Conservation (phyloP, 2,329 filamentous ascomycete species). For the Monosporascus sp. region DNA sequence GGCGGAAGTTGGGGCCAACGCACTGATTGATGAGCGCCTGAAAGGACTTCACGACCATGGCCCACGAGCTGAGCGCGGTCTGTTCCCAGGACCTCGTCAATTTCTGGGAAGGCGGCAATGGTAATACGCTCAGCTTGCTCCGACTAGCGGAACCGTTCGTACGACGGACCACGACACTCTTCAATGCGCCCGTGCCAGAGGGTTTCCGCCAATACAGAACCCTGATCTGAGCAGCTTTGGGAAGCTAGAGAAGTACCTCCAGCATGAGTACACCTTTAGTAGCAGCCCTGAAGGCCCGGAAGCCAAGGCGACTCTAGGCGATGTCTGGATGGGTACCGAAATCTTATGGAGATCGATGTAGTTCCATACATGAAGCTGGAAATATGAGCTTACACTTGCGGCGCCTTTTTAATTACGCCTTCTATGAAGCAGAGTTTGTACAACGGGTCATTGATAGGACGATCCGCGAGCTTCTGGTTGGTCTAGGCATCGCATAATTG, state of each 20-base stretch:
- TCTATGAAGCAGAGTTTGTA: conserved; percentile 5
- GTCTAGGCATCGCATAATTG: too few species aligned
- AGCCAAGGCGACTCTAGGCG: conserved; percentile 1
- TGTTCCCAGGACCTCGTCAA: conserved; percentile 17
- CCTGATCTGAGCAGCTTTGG: conserved; percentile 17
- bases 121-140: conserved; percentile 11
- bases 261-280: conserved; percentile 3
- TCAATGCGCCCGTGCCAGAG: conserved; percentile 2
- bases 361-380: conserved; percentile 17
- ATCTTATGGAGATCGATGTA: conserved; percentile 9
- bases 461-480: neutral
- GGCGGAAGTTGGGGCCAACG: conserved; percentile 11
- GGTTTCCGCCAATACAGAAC: conserved; percentile 9
- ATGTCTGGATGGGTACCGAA: conserved; percentile 15
- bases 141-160: conserved; percentile 8
- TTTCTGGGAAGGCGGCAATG: conserved; percentile 14
- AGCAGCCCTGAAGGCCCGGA: neutral
- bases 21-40: conserved; percentile 7
- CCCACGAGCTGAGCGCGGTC: conserved; percentile 8
- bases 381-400: conserved; percentile 5
- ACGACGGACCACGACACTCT: conserved; percentile 5
- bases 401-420: conserved; percentile 6
- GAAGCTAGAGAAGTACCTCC: conserved; percentile 9
- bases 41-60: conserved; percentile 11
- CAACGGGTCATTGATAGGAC: neutral